Base-by-base conservation (phyloP, 495 filamentous ascomycete genomes). In the Oidiodendron maius region DNA sequence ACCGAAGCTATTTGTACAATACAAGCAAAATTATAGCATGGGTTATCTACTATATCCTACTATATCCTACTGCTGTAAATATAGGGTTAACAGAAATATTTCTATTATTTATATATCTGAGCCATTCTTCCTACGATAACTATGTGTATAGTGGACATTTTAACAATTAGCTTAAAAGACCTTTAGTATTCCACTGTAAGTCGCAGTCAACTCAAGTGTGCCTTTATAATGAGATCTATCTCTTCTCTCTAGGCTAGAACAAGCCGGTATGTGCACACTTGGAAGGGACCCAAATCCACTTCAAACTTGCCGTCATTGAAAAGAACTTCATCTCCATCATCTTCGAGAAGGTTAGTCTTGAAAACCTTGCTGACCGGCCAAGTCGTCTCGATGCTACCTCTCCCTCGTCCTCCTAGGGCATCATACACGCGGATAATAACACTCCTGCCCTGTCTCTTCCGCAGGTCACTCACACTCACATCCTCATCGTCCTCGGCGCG, bases 401-500 rank as follows among this genome's bases (percentile, higher is more conserved):
- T 41, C 13, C 37, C 39, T 0, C 15, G 76, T 8, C 84, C 85
- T 34, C 85, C 85, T n/a, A 89, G 63, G 32, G 76, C 77, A 65
- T 89, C 85, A 56, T 86, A 89, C 8, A 85, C 61, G 10, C 85
- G 69, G 21, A 86, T 17, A 40, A 89, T 72, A 22, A 89, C 63
- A 58, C 82, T 84, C 62, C 70, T 65, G 0, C 82, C 83, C 46
- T 68, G 65, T 23, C 78, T 70, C 23, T 62, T 61, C 6, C 77
- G 71, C 10, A 85, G 53, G 11, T 77, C 81, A 44, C 76, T 81
- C 3, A 68, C 62, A 3, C 71, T 76, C 15, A 87, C 71, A 55
- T 86, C 85, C 55, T 79, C 80, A 53, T 89, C 85, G 52, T 89
- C 85, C 63, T 89, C 85, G 35, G 82, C 85, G 30, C 85, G 60